Evolutionary conservation across 1,139 yeast species (phyloP).

Genomic region (Kodamaea ohmeri): DNA sequence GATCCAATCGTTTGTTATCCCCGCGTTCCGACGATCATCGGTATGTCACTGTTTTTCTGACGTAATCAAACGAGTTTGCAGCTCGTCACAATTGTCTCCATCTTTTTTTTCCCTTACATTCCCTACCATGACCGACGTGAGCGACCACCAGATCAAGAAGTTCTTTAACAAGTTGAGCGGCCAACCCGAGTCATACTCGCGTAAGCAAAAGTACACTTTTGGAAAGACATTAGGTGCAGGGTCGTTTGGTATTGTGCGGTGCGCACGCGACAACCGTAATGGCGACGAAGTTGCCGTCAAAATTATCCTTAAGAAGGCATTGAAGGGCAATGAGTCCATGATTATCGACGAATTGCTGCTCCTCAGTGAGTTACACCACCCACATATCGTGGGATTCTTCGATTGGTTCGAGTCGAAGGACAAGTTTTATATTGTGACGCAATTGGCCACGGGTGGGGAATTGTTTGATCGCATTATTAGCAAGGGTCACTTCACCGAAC

Average conservation of each 20-base stretch:
- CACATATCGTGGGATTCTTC: conserved; percentile 76
- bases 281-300: conserved; percentile 82
- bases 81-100: too few species aligned
- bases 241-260: conserved; percentile 83
- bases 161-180: conserved; percentile 57
- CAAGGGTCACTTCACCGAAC: conserved; percentile 78
- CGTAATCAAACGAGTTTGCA: too few species aligned
- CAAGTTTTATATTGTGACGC: conserved; percentile 71
- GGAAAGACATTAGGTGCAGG: conserved; percentile 90
- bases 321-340: conserved; percentile 70
- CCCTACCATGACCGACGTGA: conserved; percentile 1
- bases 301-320: conserved; percentile 76
- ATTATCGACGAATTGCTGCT: conserved; percentile 74
- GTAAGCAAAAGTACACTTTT: conserved; percentile 64
- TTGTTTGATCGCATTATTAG: conserved; percentile 78
- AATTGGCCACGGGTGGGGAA: conserved; percentile 89
- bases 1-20: too few species aligned
- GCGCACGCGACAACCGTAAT: conserved; percentile 59
- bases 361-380: conserved; percentile 64
- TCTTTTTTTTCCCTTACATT: background rate
- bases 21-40: too few species aligned
- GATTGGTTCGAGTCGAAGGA: conserved; percentile 90
- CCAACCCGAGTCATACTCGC: conserved; percentile 67
- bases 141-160: conserved; percentile 25
- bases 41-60: too few species aligned